Conservation (phyloP, 768 basidiomycete genomes). For the Suillus subluteus region DNA sequence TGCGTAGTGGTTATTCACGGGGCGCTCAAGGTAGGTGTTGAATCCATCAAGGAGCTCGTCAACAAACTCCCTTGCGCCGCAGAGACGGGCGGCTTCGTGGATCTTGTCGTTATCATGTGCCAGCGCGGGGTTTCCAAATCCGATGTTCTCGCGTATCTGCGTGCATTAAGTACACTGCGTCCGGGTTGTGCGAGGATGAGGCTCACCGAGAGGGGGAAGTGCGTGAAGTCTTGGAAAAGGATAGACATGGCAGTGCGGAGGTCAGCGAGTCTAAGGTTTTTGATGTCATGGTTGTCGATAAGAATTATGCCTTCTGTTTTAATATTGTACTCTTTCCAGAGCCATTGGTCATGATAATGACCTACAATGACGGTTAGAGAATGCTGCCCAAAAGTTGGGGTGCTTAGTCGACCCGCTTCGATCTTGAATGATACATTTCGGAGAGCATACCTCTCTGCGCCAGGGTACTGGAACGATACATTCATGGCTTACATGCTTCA, state of each 20-base stretch:
- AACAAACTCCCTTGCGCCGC: conserved; percentile 72
- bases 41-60: conserved; percentile 65
- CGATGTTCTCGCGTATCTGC: conserved; percentile 80
- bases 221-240: conserved; percentile 80
- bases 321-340: conserved; percentile 82
- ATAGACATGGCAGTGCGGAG: conserved; percentile 66
- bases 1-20: conserved; percentile 52
- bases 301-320: conserved; percentile 75
- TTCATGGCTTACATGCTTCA: conserved; percentile 42
- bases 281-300: conserved; percentile 64
- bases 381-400: not conserved
- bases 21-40: conserved; percentile 71
- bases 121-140: conserved; percentile 65
- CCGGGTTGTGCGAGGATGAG: not conserved
- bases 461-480: conserved; percentile 75
- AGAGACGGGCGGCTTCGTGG: conserved; percentile 65
- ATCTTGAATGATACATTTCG: conserved; percentile 71
- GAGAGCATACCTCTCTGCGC: conserved; percentile 52
- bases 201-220: conserved; percentile 75
- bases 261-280: conserved; percentile 59
- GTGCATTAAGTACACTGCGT: not conserved
- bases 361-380: conserved; percentile 37
- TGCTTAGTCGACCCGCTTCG: conserved; percentile 61
- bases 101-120: conserved; percentile 59
- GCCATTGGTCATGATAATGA: conserved; percentile 79